Evolutionary conservation across 2,329 filamentous ascomycete species (phyloP).

Genomic region (Cladosporium sp.): DNA sequence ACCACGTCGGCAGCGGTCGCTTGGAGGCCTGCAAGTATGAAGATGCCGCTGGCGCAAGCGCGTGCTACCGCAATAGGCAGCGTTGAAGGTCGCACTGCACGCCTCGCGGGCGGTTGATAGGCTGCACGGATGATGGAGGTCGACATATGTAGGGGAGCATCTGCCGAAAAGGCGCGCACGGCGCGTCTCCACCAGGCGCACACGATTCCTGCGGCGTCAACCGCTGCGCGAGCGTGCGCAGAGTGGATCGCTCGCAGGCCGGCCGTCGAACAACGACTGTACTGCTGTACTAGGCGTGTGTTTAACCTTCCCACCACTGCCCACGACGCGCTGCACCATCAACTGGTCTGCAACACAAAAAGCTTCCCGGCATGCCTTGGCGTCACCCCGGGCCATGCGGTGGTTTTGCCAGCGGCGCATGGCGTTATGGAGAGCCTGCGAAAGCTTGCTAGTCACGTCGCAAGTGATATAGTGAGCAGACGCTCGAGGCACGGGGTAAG

Average conservation of each 20-base stretch:
- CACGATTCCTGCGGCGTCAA: slow-evolving; percentile 8
- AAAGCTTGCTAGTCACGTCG: slow-evolving; percentile 12
- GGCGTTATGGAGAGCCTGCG: slow-evolving; percentile 6
- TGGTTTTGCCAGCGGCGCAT: slow-evolving; percentile 6
- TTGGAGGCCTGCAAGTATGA: background rate
- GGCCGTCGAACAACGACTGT: slow-evolving; percentile 2
- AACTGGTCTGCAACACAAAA: slow-evolving; percentile 8
- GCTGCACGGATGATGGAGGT: slow-evolving; percentile 1
- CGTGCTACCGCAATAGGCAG: slow-evolving; percentile 2
- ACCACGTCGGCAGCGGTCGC: background rate
- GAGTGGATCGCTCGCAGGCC: background rate
- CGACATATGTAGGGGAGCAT: background rate
- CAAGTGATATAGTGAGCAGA: slow-evolving; percentile 12
- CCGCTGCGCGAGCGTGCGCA: background rate
- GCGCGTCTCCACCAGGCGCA: slow-evolving; percentile 3
- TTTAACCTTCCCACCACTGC: slow-evolving; percentile 7
- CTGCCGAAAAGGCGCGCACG: slow-evolving; percentile 5
- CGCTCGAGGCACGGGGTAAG: slow-evolving; percentile 14
- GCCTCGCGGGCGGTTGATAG: slow-evolving; percentile 1
- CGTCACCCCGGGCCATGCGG: slow-evolving; percentile 4
- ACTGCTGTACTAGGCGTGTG: slow-evolving; percentile 8
- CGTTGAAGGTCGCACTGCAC: background rate
- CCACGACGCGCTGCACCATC: slow-evolving; percentile 9
- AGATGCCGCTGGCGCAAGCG: slow-evolving; percentile 8
- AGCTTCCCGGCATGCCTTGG: slow-evolving; percentile 10